Evolutionary conservation across 2,329 filamentous ascomycete species (phyloP).

Genomic region (Polychaeton citri): DNA sequence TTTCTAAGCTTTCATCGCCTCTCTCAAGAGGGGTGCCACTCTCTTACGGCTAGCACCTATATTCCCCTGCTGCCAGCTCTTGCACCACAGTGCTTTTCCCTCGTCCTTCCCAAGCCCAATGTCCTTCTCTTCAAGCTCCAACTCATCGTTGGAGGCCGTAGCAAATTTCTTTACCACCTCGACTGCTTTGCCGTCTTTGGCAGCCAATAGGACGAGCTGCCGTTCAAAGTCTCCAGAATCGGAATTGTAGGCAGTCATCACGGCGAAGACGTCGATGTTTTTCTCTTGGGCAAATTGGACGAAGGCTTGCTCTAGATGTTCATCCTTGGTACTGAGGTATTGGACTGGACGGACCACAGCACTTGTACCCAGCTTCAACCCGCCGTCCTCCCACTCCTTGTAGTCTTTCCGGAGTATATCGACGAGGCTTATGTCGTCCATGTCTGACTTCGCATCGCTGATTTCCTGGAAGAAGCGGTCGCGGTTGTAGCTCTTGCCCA

Average conservation of each 20-base stretch:
- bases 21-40: conserved; percentile 46
- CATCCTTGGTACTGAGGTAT: conserved; percentile 45
- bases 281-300: conserved; percentile 42
- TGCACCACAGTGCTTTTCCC: conserved; percentile 34
- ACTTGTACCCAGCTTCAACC: conserved; percentile 50
- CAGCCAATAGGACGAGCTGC: conserved; percentile 54
- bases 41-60: conserved; percentile 48
- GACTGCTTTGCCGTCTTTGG: conserved; percentile 34
- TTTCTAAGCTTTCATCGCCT: conserved; percentile 21
- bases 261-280: conserved; percentile 45
- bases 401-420: conserved; percentile 74
- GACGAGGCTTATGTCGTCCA: conserved; percentile 45
- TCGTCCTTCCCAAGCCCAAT: conserved; percentile 28
- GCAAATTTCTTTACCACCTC: conserved; percentile 44
- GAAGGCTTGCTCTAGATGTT: conserved; percentile 38
- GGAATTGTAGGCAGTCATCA: conserved; percentile 55
- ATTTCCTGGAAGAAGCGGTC: conserved; percentile 47
- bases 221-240: conserved; percentile 44
- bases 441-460: conserved; percentile 51
- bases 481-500: conserved; percentile 36
- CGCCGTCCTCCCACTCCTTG: conserved; percentile 57
- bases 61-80: conserved; percentile 53
- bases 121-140: conserved; percentile 44
- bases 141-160: conserved; percentile 27
- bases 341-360: conserved; percentile 49